Base-by-base conservation (phyloP, 192 early-diverging fungal species). In the Powellomyces hirtus region DNA sequence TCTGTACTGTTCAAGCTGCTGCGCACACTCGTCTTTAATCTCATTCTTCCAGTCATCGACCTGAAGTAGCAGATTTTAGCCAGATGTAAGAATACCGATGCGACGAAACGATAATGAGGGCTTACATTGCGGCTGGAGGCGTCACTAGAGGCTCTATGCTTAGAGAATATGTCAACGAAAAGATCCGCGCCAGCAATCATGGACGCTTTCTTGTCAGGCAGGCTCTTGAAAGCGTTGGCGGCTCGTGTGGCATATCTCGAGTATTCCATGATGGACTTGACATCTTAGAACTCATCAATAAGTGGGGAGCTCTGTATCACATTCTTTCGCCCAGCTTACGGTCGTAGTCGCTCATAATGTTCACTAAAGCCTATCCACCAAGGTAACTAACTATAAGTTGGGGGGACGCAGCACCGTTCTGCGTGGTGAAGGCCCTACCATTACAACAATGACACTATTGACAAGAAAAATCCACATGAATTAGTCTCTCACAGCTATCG, bases 181-280 rank as follows among this genome's bases (percentile, higher is more conserved):
- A 93, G 78, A 63, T 94, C 92, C 62, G 88, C 89, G 34, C 96
- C 96, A 40, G 94, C 96, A 7, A 90, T 87, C 38, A 92, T 82
- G 0, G 94, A 89, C 64, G 94, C 92, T 44, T 89, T 89, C 66
- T 86, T 80, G 34, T 88, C 79, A 16, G 89, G 83, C 5, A 78
- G 59, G 52, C 92, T 88, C 29, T 77, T 75, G 34, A 96, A 84
- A 53, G 75, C 66, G 31, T 84, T 81, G 63, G 86, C 82, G 13
- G 90, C 89, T 14, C 76, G 77, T 45, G 84, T 82, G 30, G 93
- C 82, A 37, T 89, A 89, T 65, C 85, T 82, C 83, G 91, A 88
- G 66, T 96, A 93, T 76, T 98, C 96, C 0, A 87, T 84, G 80
- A 92, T 89, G 1, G 96, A 96, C 11, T 93, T 90, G 22, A 29